A percentile compares a stretch with the other conserved stretches of the same genome.
These are phyloP conservation scores for Larix kaempferi DNA, from an alignment of 75 land plant species.

Conservation along the genomic window DNA sequence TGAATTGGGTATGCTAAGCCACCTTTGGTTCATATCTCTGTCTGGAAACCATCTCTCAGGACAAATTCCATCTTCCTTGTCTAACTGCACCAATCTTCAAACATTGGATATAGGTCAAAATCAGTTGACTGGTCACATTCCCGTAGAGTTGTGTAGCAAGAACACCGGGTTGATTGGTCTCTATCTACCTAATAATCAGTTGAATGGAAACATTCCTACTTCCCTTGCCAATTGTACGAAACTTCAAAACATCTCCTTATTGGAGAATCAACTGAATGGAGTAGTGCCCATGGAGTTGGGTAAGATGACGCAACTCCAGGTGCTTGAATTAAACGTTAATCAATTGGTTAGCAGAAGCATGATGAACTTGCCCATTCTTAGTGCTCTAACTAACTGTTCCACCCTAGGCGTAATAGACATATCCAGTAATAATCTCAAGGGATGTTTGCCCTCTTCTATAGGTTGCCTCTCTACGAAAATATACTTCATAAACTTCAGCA, in stretches of 20 bases:
- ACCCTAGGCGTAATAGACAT: not conserved
- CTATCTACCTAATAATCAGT: slow-evolving; percentile 8
- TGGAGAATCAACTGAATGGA: slow-evolving; percentile 12
- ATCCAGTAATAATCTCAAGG: not conserved
- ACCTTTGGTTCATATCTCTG: too few species aligned
- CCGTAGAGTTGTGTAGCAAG: too few species aligned
- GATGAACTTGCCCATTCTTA: not conserved
- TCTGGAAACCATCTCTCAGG: too few species aligned
- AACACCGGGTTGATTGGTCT: too few species aligned
- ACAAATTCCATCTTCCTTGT: too few species aligned
- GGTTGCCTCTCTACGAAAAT: not conserved
- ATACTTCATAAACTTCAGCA: not conserved
- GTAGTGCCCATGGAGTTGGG: slow-evolving; percentile 3
- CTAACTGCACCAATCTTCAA: too few species aligned
- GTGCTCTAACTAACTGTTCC: not conserved
- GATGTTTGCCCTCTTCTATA: not conserved
- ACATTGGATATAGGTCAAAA: too few species aligned
- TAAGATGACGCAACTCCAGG: not conserved
- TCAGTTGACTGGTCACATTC: too few species aligned
- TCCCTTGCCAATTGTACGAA: slow-evolving; percentile 23
- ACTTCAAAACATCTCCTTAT: not conserved
- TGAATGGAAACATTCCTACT: slow-evolving; percentile 20
- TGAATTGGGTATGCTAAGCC: too few species aligned
- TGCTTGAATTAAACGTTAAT: too few species aligned
- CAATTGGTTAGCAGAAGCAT: not conserved